A percentile compares a stretch with the other conserved stretches of the same genome.
These are phyloP conservation scores for Claviceps capensis DNA, from an alignment of 2,329 filamentous ascomycete genomes.

Conservation along the genomic window DNA sequence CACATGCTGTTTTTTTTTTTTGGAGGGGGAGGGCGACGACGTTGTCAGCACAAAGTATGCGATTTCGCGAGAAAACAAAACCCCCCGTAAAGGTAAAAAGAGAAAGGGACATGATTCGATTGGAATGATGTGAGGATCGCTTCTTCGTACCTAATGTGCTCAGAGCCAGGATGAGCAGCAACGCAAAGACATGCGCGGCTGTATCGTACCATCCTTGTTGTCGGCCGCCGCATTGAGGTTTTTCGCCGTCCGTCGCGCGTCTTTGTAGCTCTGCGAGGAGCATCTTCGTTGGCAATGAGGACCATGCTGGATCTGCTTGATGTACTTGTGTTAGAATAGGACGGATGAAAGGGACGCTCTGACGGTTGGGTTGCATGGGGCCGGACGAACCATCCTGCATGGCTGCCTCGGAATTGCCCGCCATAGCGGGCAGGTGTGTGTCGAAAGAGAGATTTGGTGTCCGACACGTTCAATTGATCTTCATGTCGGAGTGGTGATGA, in stretches of 20 bases:
- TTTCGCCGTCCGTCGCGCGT: slow-evolving; percentile 28
- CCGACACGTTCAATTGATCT: background rate
- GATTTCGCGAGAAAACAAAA: background rate
- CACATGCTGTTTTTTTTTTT: slow-evolving; percentile 35
- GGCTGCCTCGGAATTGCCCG: slow-evolving; percentile 7
- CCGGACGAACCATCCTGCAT: slow-evolving; percentile 6
- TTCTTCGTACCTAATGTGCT: slow-evolving; percentile 40
- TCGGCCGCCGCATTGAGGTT: slow-evolving; percentile 39
- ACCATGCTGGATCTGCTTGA: slow-evolving; percentile 23
- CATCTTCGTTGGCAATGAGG: slow-evolving; percentile 36
- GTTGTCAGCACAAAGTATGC: background rate
- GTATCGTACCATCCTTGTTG: slow-evolving; percentile 49
- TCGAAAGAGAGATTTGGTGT: background rate
- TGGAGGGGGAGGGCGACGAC: too few relatives aligned
- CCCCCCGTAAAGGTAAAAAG: too few relatives aligned
- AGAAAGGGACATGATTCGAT: background rate
- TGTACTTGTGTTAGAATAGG: slow-evolving; percentile 1
- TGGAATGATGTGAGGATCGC: background rate
- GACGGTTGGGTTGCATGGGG: too few relatives aligned
- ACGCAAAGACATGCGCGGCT: slow-evolving; percentile 50
- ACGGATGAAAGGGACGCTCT: too few relatives aligned
- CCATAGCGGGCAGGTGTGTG: slow-evolving; percentile 7
- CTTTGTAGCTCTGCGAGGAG: slow-evolving; percentile 39
- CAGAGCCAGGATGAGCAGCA: slow-evolving; percentile 50
- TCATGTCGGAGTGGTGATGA: slow-evolving; percentile 1